A percentile compares a stretch with the other conserved stretches of the same genome.
These are phyloP conservation scores for Blastobotrys buckinghamii DNA, from an alignment of 1,139 yeast species.

Conservation along the genomic window DNA sequence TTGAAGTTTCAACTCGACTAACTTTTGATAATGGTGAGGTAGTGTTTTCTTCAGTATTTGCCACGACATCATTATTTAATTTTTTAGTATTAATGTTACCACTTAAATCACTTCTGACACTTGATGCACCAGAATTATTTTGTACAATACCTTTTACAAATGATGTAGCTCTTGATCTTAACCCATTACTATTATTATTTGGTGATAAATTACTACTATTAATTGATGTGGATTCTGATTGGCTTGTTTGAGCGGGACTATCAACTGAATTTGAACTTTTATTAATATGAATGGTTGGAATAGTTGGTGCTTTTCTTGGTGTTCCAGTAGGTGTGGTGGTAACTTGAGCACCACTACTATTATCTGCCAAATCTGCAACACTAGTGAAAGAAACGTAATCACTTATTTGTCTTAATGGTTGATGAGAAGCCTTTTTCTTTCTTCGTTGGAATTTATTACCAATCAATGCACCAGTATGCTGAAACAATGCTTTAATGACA, in stretches of 20 bases:
- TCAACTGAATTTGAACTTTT: background rate
- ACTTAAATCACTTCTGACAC: background rate
- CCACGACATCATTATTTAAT: background rate
- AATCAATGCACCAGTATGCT: conserved; percentile 72
- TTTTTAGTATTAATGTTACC: background rate
- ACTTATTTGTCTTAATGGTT: conserved; percentile 30
- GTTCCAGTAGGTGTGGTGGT: background rate
- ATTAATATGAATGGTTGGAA: conserved; percentile 1
- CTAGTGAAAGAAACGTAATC: conserved; percentile 33
- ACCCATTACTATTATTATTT: conserved; percentile 1
- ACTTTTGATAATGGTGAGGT: conserved; percentile 5
- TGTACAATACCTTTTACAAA: conserved; percentile 15
- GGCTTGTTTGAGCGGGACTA: no score
- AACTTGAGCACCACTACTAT: background rate
- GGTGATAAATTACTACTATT: background rate
- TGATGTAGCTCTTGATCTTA: conserved; percentile 13
- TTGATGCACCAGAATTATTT: conserved; percentile 1
- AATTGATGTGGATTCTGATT: no score
- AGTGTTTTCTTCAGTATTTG: background rate
- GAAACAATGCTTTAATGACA: conserved; percentile 58
- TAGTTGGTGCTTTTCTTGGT: background rate
- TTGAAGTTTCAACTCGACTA: conserved; percentile 1
- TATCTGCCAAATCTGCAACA: conserved; percentile 25
- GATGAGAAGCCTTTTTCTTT: conserved; percentile 18
- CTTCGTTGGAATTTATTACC: conserved; percentile 61